Percentiles rank a stretch among this genome's conserved stretches.
Evolutionary conservation across 441 rosid genomes (phyloP).

Genomic region (Metrosideros polymorpha): DNA sequence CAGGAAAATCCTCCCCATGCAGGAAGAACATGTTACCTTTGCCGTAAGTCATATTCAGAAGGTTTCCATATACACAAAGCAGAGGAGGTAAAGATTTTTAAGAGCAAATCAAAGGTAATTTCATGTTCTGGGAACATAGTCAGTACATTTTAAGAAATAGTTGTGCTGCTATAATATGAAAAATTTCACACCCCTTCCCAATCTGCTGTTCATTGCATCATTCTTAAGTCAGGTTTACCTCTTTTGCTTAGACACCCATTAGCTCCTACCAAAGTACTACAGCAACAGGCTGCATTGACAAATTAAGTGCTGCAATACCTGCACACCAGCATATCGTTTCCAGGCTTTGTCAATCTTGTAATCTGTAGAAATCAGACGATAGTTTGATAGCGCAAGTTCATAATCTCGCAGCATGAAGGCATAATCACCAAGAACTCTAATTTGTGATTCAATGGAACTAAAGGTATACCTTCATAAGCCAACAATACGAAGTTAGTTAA

Average conservation of each 20-base stretch:
- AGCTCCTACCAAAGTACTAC: not conserved
- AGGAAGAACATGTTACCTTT: not conserved
- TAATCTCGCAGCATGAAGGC: constrained; percentile 98
- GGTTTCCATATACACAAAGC: not conserved
- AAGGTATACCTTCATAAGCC: constrained; percentile 73
- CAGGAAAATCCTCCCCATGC: not conserved
- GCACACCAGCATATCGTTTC: constrained; percentile 97
- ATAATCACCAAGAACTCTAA: constrained; percentile 90
- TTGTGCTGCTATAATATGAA: not conserved
- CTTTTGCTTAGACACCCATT: not conserved
- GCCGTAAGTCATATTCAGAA: not conserved
- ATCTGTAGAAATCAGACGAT: constrained; percentile 94
- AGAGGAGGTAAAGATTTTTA: not conserved
- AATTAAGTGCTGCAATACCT: constrained; percentile 45
- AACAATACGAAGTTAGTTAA: constrained; percentile 1
- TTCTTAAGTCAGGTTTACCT: not conserved
- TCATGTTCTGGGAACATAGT: not conserved
- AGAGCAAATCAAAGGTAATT: not conserved
- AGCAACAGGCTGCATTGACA: not conserved
- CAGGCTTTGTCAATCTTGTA: constrained; percentile 98
- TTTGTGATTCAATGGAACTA: constrained; percentile 94
- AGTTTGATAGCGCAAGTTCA: constrained; percentile 94
- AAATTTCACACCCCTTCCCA: not conserved
- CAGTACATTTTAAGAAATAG: not conserved
- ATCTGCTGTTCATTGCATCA: not conserved